Base-by-base conservation (phyloP, 306 rosid species). In the Vicia villosa region DNA sequence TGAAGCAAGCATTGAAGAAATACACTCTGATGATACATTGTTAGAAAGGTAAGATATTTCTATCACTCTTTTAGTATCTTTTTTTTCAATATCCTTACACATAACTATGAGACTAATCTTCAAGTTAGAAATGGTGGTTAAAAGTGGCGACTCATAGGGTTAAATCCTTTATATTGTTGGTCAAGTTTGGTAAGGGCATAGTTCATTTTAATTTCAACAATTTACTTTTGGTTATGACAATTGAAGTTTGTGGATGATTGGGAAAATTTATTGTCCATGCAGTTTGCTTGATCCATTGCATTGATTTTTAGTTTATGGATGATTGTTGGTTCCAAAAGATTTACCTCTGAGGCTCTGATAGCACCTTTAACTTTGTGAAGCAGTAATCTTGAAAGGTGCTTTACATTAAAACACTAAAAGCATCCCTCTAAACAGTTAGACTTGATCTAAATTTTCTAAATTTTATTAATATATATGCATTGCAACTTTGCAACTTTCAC, bases 11-110 rank as follows among this genome's bases (percentile, higher is more conserved):
- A 52, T 70, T 26, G 84, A 85, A 63, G 89, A 82, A 68, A 66
- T 70, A 63, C 77, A 50, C 64, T 71, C 76, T 2, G 81, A 79
- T 14, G 69, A 82, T 43, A 47, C 64, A 20, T 22, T 43, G 36
- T 42, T 69, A 46, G 87, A 80, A 77, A 79, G 94, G 96, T 90
- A 80, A n/a, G 70, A 61, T 40, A n/a, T 14, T 52, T 43, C 42
- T 34, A 37, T 63, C 13, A 15, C 40, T 14, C 37, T n/a, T 3
- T 64, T 7, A 0, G n/a, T 9, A 0, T 4, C 10, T n/a, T n/a
- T 59, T 9, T 9, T 9, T 1, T 14, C 45, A 6, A 24, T 55
- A n/a, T n/a, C n/a, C n/a, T n/a, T 55, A 13, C 1, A 12, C 19
- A 24, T 24, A 56, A 26, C 37, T 55, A 13, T 24, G 37, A 24